A percentile compares a stretch with the other conserved stretches of the same genome.
These are phyloP conservation scores for Caloboletus firmus DNA, from an alignment of 1,284 basidiomycete species.

Conservation along the genomic window DNA sequence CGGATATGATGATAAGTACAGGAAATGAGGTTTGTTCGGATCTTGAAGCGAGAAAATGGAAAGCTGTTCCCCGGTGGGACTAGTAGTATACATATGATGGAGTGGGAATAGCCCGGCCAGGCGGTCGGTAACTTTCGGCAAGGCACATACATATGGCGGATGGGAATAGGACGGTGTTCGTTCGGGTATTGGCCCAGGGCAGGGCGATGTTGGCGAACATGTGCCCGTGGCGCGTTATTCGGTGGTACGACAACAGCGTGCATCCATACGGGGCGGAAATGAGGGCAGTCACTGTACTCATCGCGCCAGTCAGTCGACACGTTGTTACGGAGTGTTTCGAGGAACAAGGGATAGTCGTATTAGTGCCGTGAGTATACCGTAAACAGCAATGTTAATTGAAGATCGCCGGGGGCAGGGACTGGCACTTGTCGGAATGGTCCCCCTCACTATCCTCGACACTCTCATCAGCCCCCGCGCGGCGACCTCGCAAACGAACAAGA, in stretches of 20 bases:
- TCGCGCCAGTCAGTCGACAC: too few species aligned
- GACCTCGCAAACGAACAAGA: conserved; percentile 11
- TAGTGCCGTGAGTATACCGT: conserved; percentile 1
- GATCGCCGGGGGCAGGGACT: conserved; percentile 20
- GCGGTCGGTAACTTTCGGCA: conserved; percentile 2
- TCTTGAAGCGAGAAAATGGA: conserved; percentile 5
- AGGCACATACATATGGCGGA: neutral
- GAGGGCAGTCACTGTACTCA: too few species aligned
- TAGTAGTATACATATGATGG: neutral
- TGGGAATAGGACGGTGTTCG: conserved; percentile 15
- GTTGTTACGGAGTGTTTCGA: conserved; percentile 16
- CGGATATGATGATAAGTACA: conserved; percentile 15
- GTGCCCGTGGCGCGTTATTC: conserved; percentile 17
- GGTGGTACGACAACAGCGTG: conserved; percentile 20
- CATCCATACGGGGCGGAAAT: conserved; percentile 15
- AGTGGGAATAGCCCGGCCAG: conserved; percentile 15
- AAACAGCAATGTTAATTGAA: conserved; percentile 17
- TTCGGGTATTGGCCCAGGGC: conserved; percentile 15
- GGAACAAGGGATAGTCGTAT: conserved; percentile 1
- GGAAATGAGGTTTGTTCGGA: conserved; percentile 4
- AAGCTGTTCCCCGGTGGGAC: conserved; percentile 10
- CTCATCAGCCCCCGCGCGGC: conserved; percentile 2
- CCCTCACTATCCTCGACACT: conserved; percentile 2
- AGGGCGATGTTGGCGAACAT: conserved; percentile 7
- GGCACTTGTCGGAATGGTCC: neutral